Evolutionary conservation across 192 early-diverging fungal species (phyloP).

Genomic region (Mortierella claussenii): DNA sequence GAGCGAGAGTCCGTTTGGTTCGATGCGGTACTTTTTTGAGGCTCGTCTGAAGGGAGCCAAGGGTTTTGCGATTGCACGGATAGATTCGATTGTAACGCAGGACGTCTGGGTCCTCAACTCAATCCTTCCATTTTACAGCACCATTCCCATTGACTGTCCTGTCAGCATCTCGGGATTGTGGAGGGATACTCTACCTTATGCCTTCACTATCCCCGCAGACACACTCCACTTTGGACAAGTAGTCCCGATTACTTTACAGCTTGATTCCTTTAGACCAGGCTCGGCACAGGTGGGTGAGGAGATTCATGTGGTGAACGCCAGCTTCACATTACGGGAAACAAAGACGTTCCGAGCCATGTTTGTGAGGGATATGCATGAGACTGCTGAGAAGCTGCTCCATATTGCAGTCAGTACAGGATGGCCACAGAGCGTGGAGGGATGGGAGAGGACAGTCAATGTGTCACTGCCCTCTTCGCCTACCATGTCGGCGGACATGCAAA

Average conservation of each 20-base stretch:
- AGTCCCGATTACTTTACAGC: constrained; percentile 6
- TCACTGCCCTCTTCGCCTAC: constrained; percentile 14
- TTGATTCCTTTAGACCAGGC: constrained; percentile 1
- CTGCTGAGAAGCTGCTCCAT: constrained; percentile 8
- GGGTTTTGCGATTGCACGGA: constrained; percentile 9
- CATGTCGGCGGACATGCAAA: constrained; percentile 9
- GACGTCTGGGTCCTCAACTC: constrained; percentile 42
- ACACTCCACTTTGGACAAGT: constrained; percentile 11
- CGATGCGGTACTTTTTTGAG: constrained; percentile 30
- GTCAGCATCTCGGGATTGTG: neutral
- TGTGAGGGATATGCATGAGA: constrained; percentile 9
- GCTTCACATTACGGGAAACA: constrained; percentile 18
- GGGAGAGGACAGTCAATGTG: constrained; percentile 17
- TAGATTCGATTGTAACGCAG: constrained; percentile 13
- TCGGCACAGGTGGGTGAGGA: constrained; percentile 4
- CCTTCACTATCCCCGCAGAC: constrained; percentile 7
- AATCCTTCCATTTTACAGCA: neutral
- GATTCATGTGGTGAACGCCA: neutral
- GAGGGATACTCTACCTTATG: constrained; percentile 6
- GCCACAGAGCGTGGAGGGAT: constrained; percentile 7
- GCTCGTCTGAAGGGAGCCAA: constrained; percentile 29
- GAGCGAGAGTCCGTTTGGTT: constrained; percentile 7
- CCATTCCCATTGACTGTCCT: constrained; percentile 6
- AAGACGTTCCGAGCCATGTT: constrained; percentile 15
- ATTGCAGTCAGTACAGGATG: constrained; percentile 18